Evolutionary conservation across 805 yeast species (phyloP).

Genomic region (Jamesozyma jinghongensis): DNA sequence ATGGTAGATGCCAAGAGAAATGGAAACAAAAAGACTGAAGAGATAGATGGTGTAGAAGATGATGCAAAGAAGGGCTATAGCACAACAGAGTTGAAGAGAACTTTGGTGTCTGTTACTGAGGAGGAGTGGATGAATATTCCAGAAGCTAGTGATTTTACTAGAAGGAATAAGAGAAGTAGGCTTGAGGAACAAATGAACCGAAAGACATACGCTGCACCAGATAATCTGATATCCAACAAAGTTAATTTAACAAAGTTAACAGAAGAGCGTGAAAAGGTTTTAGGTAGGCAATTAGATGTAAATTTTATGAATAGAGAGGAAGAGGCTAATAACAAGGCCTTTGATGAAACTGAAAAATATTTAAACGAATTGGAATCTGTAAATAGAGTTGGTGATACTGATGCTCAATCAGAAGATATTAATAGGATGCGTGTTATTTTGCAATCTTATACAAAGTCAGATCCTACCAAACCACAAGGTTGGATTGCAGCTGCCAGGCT

Average conservation of each 20-base stretch:
- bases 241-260: constrained; percentile 45
- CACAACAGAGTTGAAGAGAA: constrained; percentile 48
- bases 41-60: background rate
- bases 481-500: constrained; percentile 84
- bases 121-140: constrained; percentile 80
- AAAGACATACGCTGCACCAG: constrained; percentile 78
- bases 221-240: constrained; percentile 41
- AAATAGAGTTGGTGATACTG: constrained; percentile 7
- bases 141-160: constrained; percentile 81
- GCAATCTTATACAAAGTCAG: constrained; percentile 57
- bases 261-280: constrained; percentile 51
- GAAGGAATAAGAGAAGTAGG: constrained; percentile 64
- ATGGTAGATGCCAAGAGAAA: constrained; percentile 52
- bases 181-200: constrained; percentile 51
- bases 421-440: constrained; percentile 51
- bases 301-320: constrained; percentile 12
- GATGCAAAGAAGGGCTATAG: too few relatives aligned
- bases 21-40: constrained; percentile 10
- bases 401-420: constrained; percentile 43
- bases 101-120: constrained; percentile 45
- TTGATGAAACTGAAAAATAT: constrained; percentile 34
- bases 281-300: constrained; percentile 46
- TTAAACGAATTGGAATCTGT: constrained; percentile 32
- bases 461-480: constrained; percentile 63
- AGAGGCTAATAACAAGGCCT: constrained; percentile 14